phyloP scores from a whole-genome alignment of 345 rosid species.

The Noccaea bulbosa region DNA sequence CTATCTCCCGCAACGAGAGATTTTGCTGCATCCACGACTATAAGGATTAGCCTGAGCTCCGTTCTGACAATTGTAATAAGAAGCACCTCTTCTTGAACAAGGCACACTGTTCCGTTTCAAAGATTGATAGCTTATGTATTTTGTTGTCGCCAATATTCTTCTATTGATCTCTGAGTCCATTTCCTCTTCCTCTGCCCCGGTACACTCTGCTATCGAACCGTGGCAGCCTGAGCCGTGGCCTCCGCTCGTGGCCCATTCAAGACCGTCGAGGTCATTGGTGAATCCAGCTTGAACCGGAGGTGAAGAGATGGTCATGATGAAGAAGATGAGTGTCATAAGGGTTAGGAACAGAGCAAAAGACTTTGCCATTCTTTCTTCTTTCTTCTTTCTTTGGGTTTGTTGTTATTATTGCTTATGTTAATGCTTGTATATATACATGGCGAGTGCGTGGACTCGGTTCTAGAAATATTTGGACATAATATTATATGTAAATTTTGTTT shows the following conservation, averaged over 20 bases:
- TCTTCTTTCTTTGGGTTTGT: constrained; percentile 21
- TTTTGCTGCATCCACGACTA: constrained; percentile 70
- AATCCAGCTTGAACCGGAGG: constrained; percentile 38
- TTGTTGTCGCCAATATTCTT: constrained; percentile 63
- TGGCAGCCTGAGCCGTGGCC: constrained; percentile 45
- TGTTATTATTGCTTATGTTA: background rate
- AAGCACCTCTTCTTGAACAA: constrained; percentile 78
- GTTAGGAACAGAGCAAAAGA: constrained; percentile 40
- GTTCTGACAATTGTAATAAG: constrained; percentile 79
- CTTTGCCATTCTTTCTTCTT: constrained; percentile 47
- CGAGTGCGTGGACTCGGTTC: constrained; percentile 30
- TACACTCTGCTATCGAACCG: constrained; percentile 66
- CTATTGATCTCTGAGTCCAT: constrained; percentile 68
- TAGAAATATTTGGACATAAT: background rate
- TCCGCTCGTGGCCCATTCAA: constrained; percentile 51
- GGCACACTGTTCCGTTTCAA: constrained; percentile 72
- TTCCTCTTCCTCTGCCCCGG: constrained; percentile 49
- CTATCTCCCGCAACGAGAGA: constrained; percentile 67
- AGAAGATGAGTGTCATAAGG: constrained; percentile 41
- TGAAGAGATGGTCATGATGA: constrained; percentile 27
- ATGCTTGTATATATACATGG: constrained; percentile 29
- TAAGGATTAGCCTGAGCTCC: constrained; percentile 89
- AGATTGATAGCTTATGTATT: constrained; percentile 76
- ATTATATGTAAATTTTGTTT: background rate
- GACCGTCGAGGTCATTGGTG: constrained; percentile 37